phyloP scores from a whole-genome alignment of 1,139 yeast genomes.

The Kodamaea plutei region DNA sequence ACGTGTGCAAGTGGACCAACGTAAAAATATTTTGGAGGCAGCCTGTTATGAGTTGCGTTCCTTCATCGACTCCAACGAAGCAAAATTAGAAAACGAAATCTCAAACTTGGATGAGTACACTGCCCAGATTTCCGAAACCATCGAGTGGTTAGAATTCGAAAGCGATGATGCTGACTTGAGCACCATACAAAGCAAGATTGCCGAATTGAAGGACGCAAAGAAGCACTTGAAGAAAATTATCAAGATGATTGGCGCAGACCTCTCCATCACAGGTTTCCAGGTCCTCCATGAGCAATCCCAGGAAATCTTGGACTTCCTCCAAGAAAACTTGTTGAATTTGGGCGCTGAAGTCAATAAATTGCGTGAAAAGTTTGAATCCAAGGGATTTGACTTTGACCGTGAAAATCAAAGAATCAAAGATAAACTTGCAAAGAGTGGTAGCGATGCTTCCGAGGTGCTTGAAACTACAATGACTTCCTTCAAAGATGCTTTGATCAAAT shows the following conservation, averaged over 20 bases:
- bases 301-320: conserved; percentile 36
- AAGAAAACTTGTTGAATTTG: conserved; percentile 41
- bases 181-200: conserved; percentile 30
- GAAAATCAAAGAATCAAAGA: conserved; percentile 39
- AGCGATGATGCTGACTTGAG: conserved; percentile 51
- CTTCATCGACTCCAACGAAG: conserved; percentile 47
- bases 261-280: conserved; percentile 32
- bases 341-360: conserved; percentile 41
- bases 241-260: conserved; percentile 30
- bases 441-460: conserved; percentile 33
- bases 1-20: conserved; percentile 43
- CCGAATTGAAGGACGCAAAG: conserved; percentile 19
- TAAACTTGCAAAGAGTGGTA: conserved; percentile 15
- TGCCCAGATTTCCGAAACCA: conserved; percentile 38
- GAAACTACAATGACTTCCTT: conserved; percentile 33
- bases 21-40: conserved; percentile 54
- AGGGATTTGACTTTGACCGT: conserved; percentile 46
- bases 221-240: conserved; percentile 18
- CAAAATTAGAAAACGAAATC: conserved; percentile 30
- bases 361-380: conserved; percentile 36
- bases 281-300: conserved; percentile 40
- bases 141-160: conserved; percentile 81
- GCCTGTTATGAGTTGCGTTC: conserved; percentile 55
- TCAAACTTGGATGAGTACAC: conserved; percentile 27
- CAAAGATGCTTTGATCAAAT: conserved; percentile 29